Percentiles rank a stretch among this genome's conserved stretches.
phyloP scores from a whole-genome alignment of 176 grass and related monocot species.

The Aegilops sharonensis region DNA sequence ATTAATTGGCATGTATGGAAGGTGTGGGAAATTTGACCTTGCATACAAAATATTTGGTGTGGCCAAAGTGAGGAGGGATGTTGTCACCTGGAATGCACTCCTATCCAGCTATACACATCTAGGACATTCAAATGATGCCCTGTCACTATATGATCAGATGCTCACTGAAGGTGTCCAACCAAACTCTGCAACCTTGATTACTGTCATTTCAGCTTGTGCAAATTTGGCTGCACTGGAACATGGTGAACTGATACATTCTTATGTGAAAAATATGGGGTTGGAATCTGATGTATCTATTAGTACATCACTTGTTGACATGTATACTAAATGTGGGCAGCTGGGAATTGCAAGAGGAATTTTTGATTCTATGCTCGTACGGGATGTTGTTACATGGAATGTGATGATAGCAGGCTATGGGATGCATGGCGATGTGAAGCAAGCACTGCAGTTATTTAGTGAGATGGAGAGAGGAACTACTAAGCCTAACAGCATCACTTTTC shows the following conservation, averaged over 20 bases:
- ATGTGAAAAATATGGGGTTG: constrained; percentile 52
- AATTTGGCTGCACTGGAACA: constrained; percentile 41
- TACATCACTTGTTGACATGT: constrained; percentile 71
- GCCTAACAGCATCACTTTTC: constrained; percentile 63
- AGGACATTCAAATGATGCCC: constrained; percentile 45
- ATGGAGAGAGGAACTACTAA: constrained; percentile 43
- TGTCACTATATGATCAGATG: constrained; percentile 64
- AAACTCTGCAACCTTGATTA: constrained; percentile 49
- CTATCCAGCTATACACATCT: constrained; percentile 57
- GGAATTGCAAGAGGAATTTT: constrained; percentile 50
- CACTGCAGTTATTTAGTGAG: constrained; percentile 53
- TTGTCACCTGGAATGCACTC: constrained; percentile 65
- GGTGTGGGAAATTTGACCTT: constrained; percentile 47
- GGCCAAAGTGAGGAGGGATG: constrained; percentile 41
- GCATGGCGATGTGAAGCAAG: constrained; percentile 56
- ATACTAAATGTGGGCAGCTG: constrained; percentile 72
- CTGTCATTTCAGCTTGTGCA: constrained; percentile 59
- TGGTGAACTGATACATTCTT: constrained; percentile 53
- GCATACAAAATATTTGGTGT: constrained; percentile 46
- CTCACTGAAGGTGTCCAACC: constrained; percentile 48
- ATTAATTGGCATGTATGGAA: constrained; percentile 72
- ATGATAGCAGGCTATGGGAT: constrained; percentile 83
- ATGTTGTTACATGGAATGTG: constrained; percentile 75
- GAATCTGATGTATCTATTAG: constrained; percentile 47
- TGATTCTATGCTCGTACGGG: constrained; percentile 60